These are phyloP conservation scores for Saccharomyces hybrid DNA, from an alignment of 1,139 yeast genomes.

Conservation along the genomic window DNA sequence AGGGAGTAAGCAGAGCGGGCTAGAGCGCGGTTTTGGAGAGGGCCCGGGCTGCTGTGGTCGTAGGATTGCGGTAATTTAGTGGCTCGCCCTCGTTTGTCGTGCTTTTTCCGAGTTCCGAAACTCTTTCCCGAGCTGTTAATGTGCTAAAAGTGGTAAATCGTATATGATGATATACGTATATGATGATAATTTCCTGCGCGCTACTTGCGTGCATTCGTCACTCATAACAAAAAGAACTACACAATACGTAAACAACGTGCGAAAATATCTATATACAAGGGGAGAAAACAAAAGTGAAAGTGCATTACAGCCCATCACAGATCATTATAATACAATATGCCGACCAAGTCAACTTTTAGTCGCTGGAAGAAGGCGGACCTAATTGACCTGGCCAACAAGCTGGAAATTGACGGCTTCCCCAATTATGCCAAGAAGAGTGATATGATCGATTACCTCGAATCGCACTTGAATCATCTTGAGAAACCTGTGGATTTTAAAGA, in stretches of 20 bases:
- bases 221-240: neutral
- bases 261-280: neutral
- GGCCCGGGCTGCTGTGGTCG: neutral
- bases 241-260: neutral
- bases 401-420: constrained; percentile 18
- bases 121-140: neutral
- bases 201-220: neutral
- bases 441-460: constrained; percentile 18
- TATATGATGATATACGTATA: neutral
- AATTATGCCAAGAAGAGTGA: constrained; percentile 18
- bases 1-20: neutral
- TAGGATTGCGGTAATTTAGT: neutral
- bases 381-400: constrained; percentile 24
- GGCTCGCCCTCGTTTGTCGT: neutral
- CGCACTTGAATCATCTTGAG: constrained; percentile 16
- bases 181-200: neutral
- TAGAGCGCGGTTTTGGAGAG: neutral
- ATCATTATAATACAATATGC: neutral
- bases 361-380: constrained; percentile 29
- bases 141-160: neutral
- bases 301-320: neutral
- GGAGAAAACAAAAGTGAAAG: neutral
- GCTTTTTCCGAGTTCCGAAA: neutral
- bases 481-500: constrained; percentile 20
- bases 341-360: constrained; percentile 8